Conservation (phyloP, 208 protist species). For the Crithidia expoeki region DNA sequence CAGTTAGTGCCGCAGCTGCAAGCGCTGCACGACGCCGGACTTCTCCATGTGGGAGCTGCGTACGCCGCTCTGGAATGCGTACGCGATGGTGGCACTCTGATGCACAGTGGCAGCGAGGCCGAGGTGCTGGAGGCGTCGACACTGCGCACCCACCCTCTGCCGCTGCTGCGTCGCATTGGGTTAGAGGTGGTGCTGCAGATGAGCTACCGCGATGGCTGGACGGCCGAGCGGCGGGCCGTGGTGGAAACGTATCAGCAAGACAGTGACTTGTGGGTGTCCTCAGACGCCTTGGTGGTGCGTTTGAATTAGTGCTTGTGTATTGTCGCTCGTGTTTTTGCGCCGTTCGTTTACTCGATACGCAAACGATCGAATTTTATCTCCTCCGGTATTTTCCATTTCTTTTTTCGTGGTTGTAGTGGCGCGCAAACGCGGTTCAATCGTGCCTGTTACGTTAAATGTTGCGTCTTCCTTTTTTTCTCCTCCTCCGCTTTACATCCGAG, state of each 20-base stretch:
- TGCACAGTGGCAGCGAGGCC: neutral
- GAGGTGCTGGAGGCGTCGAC: constrained; percentile 12
- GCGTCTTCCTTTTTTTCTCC: too few species aligned
- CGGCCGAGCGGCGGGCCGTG: neutral
- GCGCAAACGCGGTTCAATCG: too few species aligned
- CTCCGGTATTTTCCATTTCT: too few species aligned
- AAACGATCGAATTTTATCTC: too few species aligned
- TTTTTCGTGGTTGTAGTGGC: too few species aligned
- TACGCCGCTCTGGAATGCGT: neutral
- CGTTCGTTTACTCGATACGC: too few species aligned
- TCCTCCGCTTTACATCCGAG: too few species aligned
- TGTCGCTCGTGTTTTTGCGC: neutral
- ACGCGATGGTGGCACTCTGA: neutral
- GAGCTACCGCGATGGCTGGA: constrained; percentile 18
- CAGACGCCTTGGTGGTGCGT: constrained; percentile 17
- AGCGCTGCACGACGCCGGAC: constrained; percentile 1
- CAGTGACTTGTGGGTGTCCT: constrained; percentile 32
- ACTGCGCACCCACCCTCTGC: constrained; percentile 2
- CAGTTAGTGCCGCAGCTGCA: constrained; percentile 18
- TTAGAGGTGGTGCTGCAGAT: constrained; percentile 14
- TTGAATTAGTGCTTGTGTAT: constrained; percentile 2
- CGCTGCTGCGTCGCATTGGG: constrained; percentile 32
- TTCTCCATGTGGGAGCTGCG: constrained; percentile 28
- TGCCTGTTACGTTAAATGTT: too few species aligned
- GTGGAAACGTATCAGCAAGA: constrained; percentile 19